A percentile compares a stretch with the other conserved stretches of the same genome.
Conservation (phyloP, 2,329 filamentous ascomycete species). For the Ascochyta fabae region DNA sequence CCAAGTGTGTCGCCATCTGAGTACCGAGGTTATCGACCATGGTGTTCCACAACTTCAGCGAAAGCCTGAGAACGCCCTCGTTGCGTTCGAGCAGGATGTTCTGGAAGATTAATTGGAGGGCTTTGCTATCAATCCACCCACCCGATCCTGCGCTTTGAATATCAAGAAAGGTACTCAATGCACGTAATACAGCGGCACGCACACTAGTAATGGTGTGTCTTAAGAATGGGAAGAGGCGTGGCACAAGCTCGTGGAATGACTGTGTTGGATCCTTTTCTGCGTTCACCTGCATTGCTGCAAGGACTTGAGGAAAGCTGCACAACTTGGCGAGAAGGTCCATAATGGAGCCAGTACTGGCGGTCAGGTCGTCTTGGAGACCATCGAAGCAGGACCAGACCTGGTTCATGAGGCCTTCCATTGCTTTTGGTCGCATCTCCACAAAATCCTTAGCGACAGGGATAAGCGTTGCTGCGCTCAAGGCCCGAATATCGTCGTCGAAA, state of each 20-base stretch:
- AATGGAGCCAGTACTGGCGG: constrained; percentile 94
- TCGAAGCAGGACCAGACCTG: constrained; percentile 98
- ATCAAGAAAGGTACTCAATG: constrained; percentile 88
- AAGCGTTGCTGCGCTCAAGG: constrained; percentile 95
- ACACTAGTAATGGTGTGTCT: constrained; percentile 97
- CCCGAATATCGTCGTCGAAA: constrained; percentile 91
- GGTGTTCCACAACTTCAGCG: constrained; percentile 85
- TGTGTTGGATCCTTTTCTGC: constrained; percentile 79
- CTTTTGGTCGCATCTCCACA: constrained; percentile 78
- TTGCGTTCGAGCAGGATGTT: constrained; percentile 95
- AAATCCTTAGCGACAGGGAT: constrained; percentile 97
- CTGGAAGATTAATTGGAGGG: constrained; percentile 88
- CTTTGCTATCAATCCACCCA: constrained; percentile 91
- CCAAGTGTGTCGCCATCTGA: constrained; percentile 75
- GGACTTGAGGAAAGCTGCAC: constrained; percentile 89
- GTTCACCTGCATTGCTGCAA: constrained; percentile 92
- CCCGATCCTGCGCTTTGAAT: constrained; percentile 80
- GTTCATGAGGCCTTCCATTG: constrained; percentile 82
- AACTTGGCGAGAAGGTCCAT: constrained; percentile 98
- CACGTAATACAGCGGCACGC: constrained; percentile 88
- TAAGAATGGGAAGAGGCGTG: constrained; percentile 92
- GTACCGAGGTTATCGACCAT: constrained; percentile 73
- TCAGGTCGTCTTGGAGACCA: constrained; percentile 94
- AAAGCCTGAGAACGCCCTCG: constrained; percentile 78
- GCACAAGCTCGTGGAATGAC: constrained; percentile 90